phyloP scores from a whole-genome alignment of 768 basidiomycete species.

The Lyophyllum atratum region DNA sequence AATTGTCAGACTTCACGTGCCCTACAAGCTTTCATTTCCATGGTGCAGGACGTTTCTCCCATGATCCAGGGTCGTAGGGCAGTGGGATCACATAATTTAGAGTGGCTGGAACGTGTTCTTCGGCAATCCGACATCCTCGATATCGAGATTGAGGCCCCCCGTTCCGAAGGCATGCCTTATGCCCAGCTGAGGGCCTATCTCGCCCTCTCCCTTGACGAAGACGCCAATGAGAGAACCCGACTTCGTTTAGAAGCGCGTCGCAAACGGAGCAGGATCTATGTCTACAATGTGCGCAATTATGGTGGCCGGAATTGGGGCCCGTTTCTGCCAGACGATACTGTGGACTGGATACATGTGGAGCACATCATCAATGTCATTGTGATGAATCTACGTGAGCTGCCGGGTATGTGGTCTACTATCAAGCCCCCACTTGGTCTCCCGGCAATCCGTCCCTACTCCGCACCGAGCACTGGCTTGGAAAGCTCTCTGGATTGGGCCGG shows the following conservation, averaged over 20 bases:
- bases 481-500: slow-evolving; percentile 66
- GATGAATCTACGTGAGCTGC: slow-evolving; percentile 52
- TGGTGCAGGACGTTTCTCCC: slow-evolving; percentile 38
- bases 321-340: slow-evolving; percentile 39
- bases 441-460: slow-evolving; percentile 55
- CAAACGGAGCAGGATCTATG: slow-evolving; percentile 52
- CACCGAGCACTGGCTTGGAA: slow-evolving; percentile 37
- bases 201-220: slow-evolving; percentile 42
- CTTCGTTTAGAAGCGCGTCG: slow-evolving; percentile 36
- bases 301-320: slow-evolving; percentile 60
- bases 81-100: slow-evolving; percentile 39
- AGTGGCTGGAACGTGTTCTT: slow-evolving; percentile 48
- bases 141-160: slow-evolving; percentile 10
- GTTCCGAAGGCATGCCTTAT: slow-evolving; percentile 26
- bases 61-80: slow-evolving; percentile 18
- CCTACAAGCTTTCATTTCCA: slow-evolving; percentile 42
- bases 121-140: slow-evolving; percentile 38
- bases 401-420: slow-evolving; percentile 33
- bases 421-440: slow-evolving; percentile 54
- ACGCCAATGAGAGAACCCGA: slow-evolving; percentile 26
- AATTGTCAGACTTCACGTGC: slow-evolving; percentile 30
- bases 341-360: slow-evolving; percentile 69
- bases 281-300: slow-evolving; percentile 71
- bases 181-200: slow-evolving; percentile 51
- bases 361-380: slow-evolving; percentile 56